Base-by-base conservation (phyloP, 192 early-diverging fungal species). In the Endogone sp. region DNA sequence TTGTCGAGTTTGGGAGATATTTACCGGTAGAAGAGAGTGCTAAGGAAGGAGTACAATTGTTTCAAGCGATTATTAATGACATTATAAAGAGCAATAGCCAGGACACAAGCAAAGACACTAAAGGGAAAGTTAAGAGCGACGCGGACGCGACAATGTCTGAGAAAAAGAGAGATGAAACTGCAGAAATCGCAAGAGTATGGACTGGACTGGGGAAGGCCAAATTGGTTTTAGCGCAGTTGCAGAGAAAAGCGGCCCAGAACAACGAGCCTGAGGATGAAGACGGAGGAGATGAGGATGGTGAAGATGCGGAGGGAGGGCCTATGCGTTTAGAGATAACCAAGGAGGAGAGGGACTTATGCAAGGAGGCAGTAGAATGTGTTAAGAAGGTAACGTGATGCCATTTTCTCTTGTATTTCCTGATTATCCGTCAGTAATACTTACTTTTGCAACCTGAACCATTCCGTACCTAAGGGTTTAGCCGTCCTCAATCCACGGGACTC, bases 1-100 rank as follows among this genome's bases (percentile, higher is more conserved):
- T 79, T 10, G 60, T 79, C 2, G 72, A 79, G 29, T 66, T 74
- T 3, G 77, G 77, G 3, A 70, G 68, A 3, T 56, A 62, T 30
- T 56, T 74, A 16, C 1, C 31, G 2, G 73, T 79, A 1, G 24
- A 74, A 24, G 77, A 79, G 44, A 79, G 77, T 32, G 56, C 74
- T 10, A 67, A 65, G 29, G 77, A 79, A 58, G 77, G 72, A 0
- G 54, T 75, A 22, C 69, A 74, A 3, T 61, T 74, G 1, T 54
- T 74, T 3, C 27, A 63, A 29, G 67, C 66, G 0, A 28, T 70
- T 13, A 29, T 64, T 2, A 67, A 69, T 23, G 24, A 28, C 21
- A 9, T 60, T 23, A 10, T 10, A 28, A 60, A 60, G 59, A 60
- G n/a, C 55, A n/a, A 56, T 56, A 56, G 11, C 55, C 55, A 56